These are phyloP conservation scores for Eucalyptus virginea DNA, from an alignment of 345 rosid species.

Conservation along the genomic window DNA sequence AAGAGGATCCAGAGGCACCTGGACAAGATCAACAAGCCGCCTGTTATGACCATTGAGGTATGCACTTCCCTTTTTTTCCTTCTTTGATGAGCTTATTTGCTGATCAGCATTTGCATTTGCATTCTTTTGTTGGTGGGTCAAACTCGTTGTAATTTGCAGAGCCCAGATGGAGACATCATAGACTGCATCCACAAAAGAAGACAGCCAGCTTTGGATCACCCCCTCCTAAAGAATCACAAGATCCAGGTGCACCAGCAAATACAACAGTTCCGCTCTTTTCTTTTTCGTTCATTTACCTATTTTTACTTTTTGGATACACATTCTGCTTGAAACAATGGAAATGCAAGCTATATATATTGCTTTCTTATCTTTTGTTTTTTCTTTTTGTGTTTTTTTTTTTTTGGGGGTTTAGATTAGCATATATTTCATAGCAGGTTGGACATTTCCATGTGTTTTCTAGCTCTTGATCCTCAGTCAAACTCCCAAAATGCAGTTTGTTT, in stretches of 20 bases:
- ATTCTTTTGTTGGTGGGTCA: background rate
- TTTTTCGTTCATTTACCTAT: no score
- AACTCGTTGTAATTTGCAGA: constrained; percentile 6
- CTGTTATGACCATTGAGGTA: constrained; percentile 78
- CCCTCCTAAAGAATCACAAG: constrained; percentile 84
- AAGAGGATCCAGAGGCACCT: constrained; percentile 71
- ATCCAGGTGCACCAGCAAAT: constrained; percentile 50
- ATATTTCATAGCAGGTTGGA: background rate
- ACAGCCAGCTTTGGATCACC: constrained; percentile 97
- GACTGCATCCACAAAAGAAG: constrained; percentile 79
- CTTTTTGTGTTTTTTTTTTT: no score
- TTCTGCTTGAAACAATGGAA: background rate
- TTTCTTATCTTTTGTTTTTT: rapidly evolving
- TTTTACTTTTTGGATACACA: background rate
- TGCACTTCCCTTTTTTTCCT: background rate
- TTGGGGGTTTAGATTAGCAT: background rate
- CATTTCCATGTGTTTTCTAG: background rate
- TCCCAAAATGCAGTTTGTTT: background rate
- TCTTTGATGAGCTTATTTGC: background rate
- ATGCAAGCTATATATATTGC: background rate
- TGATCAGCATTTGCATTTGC: background rate
- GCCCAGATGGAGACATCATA: constrained; percentile 88
- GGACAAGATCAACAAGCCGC: constrained; percentile 75
- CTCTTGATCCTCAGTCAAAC: background rate
- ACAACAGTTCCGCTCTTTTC: background rate